These are phyloP conservation scores for Fonsecaea pedrosoi DNA, from an alignment of 2,329 filamentous ascomycete genomes.

Conservation along the genomic window DNA sequence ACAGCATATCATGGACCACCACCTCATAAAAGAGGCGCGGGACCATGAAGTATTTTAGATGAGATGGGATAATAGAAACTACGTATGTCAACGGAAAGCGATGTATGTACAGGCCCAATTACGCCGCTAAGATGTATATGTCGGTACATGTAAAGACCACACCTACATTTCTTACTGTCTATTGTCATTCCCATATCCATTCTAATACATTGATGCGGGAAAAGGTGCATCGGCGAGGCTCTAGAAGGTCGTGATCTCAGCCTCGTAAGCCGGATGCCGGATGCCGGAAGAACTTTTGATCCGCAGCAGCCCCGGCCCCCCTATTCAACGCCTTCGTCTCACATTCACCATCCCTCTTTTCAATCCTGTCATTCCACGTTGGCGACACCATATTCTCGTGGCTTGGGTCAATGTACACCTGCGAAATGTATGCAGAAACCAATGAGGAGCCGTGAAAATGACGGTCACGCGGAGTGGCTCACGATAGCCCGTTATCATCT, in stretches of 20 bases:
- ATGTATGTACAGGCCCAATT: background rate
- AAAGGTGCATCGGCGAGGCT: background rate
- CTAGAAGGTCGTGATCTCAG: background rate
- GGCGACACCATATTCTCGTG: background rate
- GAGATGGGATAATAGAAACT: background rate
- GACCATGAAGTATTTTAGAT: background rate
- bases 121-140: background rate
- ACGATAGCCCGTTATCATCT: background rate
- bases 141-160: background rate
- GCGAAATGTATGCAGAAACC: background rate
- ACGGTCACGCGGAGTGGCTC: background rate
- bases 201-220: background rate
- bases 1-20: background rate
- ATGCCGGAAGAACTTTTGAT: background rate
- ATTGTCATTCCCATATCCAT: background rate
- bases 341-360: background rate
- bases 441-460: background rate
- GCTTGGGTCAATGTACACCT: background rate
- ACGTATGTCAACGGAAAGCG: background rate
- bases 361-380: background rate
- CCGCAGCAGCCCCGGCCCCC: background rate
- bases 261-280: background rate
- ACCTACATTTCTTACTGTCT: background rate
- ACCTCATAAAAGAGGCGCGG: background rate
- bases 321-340: background rate